Conservation (phyloP, 805 yeast species). For the Lipomyces lipofer region DNA sequence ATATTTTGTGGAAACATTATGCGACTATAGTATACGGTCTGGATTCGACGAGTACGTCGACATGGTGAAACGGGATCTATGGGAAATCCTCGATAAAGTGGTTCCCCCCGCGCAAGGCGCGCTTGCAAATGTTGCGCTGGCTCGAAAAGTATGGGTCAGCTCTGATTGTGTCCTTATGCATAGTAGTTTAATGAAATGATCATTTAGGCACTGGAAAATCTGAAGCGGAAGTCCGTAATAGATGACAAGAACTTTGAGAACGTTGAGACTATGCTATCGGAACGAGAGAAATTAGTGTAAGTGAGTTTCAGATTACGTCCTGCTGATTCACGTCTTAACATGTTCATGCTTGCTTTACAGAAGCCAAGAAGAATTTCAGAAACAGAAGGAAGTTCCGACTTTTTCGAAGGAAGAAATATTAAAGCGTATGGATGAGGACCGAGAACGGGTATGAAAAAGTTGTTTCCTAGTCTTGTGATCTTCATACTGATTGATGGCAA, state of each 20-base stretch:
- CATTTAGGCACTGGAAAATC: conserved; percentile 23
- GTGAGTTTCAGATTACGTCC: conserved; percentile 1
- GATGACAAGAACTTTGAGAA: conserved; percentile 24
- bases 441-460: conserved; percentile 65
- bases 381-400: neutral
- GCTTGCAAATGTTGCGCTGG: conserved; percentile 28
- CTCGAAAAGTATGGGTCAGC: conserved; percentile 22
- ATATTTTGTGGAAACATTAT: conserved; percentile 67
- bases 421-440: conserved; percentile 84
- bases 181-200: neutral
- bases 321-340: neutral
- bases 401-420: conserved; percentile 56
- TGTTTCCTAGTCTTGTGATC: neutral
- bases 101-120: conserved; percentile 36
- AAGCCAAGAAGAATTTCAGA: conserved; percentile 11
- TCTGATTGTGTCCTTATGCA: neutral
- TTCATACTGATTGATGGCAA: neutral
- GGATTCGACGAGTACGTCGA: conserved; percentile 35
- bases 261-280: conserved; percentile 18
- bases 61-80: conserved; percentile 38
- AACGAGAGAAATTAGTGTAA: conserved; percentile 20
- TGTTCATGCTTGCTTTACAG: neutral
- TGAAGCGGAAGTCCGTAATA: conserved; percentile 21
- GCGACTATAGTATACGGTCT: conserved; percentile 38
- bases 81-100: conserved; percentile 36